Evolutionary conservation across 306 rosid species (phyloP), one percentile per base, ranked within the genome.

Genomic region (Cicer arietinum): DNA sequence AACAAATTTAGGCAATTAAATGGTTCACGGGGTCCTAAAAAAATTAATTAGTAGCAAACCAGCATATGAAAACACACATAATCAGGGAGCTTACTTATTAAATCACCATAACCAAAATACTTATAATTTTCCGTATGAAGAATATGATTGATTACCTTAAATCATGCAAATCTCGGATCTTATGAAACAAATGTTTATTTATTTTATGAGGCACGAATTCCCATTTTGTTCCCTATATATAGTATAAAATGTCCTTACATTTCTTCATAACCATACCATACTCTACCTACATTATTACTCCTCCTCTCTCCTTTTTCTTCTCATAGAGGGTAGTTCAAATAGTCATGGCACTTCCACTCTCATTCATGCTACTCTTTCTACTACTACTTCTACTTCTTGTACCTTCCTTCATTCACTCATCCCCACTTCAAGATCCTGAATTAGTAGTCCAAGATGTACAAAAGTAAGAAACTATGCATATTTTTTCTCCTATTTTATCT

Each of bases 361-460:
- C 81, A 61, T 57, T 84, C 70, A 18, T 82, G n/a, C 17, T 79
- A 1, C 73, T 84, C 46, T 59, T 30, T 30, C 37, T 78, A 45
- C 74, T 71, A 46, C 70, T 73, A 12, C 54, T 90, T 60, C 70
- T 73, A 12, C 54, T 90, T 60, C 82, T 86, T 14, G 45, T 69
- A 48, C 86, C 89, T 20, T 53, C 71, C 63, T 68, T 71, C 81
- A 73, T 79, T 81, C 82, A 65, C 77, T 90, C 97, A 30, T 87
- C 93, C 44, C 87, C 89, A 44, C 81, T 87, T 63, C 75, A 82
- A 70, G 89, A 88, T 69, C 93, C 95, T 35, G 89, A 89, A 39
- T 57, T 79, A 12, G 88, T 92, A 3, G 91, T 86, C 10, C 73
- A 90, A 75, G 79, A 89, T 80, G 96, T 91, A 50, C 91, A 84